phyloP scores from a whole-genome alignment of 441 rosid genomes.

The Gossypium lobatum region DNA sequence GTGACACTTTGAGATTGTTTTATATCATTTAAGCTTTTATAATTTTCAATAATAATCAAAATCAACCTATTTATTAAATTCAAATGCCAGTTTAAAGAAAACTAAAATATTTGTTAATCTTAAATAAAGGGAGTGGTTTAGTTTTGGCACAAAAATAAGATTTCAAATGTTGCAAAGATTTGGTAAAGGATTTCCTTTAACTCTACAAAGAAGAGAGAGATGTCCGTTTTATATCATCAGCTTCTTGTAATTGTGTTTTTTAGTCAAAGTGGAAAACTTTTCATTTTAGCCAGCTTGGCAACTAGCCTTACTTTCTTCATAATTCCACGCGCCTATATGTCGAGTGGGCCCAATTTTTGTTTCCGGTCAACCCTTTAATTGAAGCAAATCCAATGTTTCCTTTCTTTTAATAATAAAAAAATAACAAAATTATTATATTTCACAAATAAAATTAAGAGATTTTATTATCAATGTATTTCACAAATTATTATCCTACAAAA shows the following conservation, averaged over 20 bases:
- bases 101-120: too few species aligned
- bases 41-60: too few species aligned
- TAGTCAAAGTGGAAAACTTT: conserved; percentile 8
- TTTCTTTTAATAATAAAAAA: background rate
- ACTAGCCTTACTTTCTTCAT: background rate
- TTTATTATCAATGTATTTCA: too few species aligned
- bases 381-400: background rate
- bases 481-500: too few species aligned
- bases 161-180: background rate
- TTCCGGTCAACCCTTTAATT: background rate
- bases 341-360: conserved; percentile 6
- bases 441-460: too few species aligned
- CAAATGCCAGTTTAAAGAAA: too few species aligned
- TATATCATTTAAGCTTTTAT: too few species aligned
- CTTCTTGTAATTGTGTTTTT: background rate
- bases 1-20: too few species aligned
- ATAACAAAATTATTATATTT: too few species aligned
- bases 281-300: background rate
- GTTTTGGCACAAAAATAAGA: background rate
- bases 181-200: background rate
- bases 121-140: background rate
- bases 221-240: background rate
- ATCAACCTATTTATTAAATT: too few species aligned
- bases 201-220: background rate
- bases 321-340: background rate